Percentiles rank a stretch among this genome's conserved stretches.
phyloP scores from a whole-genome alignment of 2,329 filamentous ascomycete genomes.

The Chrysoporthe deuterocubensis region DNA sequence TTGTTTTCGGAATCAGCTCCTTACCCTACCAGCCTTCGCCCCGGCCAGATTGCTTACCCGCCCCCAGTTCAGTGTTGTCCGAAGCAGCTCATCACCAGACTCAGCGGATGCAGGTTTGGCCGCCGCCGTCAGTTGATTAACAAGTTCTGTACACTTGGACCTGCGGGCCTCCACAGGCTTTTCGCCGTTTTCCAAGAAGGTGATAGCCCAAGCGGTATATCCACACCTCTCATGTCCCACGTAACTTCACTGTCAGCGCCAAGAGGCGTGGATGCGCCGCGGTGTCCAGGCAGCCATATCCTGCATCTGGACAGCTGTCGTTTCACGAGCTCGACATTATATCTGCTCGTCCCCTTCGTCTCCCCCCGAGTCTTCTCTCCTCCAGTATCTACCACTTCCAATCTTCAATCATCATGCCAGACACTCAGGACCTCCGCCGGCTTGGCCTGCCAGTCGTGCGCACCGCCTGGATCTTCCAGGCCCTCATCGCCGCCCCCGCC shows the following conservation, averaged over 20 bases:
- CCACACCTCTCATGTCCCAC: not conserved
- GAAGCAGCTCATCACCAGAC: too few species aligned
- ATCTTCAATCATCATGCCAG: not conserved
- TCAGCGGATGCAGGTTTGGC: too few species aligned
- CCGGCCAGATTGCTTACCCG: too few species aligned
- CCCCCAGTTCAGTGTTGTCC: too few species aligned
- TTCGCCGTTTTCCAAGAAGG: not conserved
- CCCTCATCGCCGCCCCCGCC: not conserved
- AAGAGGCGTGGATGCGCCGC: not conserved
- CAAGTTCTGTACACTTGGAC: too few species aligned
- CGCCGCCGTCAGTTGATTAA: too few species aligned
- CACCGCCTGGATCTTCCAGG: not conserved
- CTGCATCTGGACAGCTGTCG: not conserved
- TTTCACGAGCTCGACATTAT: not conserved
- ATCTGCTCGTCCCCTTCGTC: not conserved
- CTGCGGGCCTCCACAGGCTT: too few species aligned
- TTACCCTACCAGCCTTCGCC: too few species aligned
- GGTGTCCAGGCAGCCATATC: not conserved
- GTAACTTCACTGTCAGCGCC: not conserved
- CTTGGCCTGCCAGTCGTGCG: not conserved
- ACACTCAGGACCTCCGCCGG: not conserved
- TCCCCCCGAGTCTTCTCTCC: not conserved
- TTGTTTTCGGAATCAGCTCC: too few species aligned
- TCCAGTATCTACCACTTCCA: not conserved
- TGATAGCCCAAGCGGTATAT: not conserved